Evolutionary conservation across 805 yeast genomes (phyloP).

Genomic region (Wickerhamiella lipophila): DNA sequence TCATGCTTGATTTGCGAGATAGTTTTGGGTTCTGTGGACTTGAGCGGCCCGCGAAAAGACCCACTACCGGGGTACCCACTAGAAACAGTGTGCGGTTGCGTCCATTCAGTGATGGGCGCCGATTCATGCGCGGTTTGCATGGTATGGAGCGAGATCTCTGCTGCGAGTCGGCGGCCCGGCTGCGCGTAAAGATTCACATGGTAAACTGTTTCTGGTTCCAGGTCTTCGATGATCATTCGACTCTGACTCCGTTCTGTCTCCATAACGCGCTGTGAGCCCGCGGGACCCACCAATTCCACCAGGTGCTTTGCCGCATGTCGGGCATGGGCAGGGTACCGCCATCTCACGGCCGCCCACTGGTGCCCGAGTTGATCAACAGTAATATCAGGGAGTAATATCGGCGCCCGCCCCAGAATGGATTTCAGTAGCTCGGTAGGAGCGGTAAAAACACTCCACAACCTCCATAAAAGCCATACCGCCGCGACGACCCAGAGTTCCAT

Average conservation of each 20-base stretch:
- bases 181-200: constrained; percentile 27
- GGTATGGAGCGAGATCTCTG: constrained; percentile 5
- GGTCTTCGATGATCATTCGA: constrained; percentile 25
- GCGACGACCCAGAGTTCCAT: constrained; percentile 11
- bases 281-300: background rate
- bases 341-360: constrained; percentile 8
- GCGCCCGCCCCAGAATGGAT: constrained; percentile 2
- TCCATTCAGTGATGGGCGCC: constrained; percentile 7
- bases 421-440: constrained; percentile 4
- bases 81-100: background rate
- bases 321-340: constrained; percentile 12
- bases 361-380: constrained; percentile 7
- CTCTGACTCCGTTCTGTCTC: constrained; percentile 29
- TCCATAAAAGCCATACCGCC: constrained; percentile 6
- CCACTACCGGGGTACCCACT: no score
- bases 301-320: constrained; percentile 8
- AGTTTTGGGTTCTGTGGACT: constrained; percentile 1
- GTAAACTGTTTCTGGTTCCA: constrained; percentile 27
- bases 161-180: background rate
- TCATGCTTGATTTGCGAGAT: constrained; percentile 10
- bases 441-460: constrained; percentile 9
- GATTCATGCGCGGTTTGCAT: background rate
- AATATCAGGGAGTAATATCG: constrained; percentile 2
- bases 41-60: background rate
- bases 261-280: background rate